phyloP scores from a whole-genome alignment of 2,329 filamentous ascomycete genomes.

The Chaetomiaceae sp. region DNA sequence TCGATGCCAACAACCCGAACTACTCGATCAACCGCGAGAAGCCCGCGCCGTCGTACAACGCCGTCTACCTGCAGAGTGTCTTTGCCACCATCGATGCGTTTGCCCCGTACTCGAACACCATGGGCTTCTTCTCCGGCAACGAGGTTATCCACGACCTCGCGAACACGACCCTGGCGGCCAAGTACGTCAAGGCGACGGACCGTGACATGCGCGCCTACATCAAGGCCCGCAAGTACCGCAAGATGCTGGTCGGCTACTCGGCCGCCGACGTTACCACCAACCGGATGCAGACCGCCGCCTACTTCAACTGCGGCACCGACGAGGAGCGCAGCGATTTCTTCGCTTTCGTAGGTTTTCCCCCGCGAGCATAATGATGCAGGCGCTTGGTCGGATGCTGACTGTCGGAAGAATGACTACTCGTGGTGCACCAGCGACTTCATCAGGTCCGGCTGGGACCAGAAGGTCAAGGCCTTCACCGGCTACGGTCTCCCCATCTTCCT shows the following conservation, averaged over 20 bases:
- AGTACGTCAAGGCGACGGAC: conserved; percentile 73
- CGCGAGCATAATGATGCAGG: too few species aligned
- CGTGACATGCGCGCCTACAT: conserved; percentile 73
- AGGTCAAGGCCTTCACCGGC: conserved; percentile 80
- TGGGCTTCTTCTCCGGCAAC: conserved; percentile 81
- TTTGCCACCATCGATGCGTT: conserved; percentile 89
- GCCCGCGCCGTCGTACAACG: conserved; percentile 76
- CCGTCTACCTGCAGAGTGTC: conserved; percentile 74
- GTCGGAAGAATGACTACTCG: conserved; percentile 68
- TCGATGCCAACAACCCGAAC: conserved; percentile 49
- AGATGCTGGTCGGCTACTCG: conserved; percentile 68
- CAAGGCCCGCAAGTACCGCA: conserved; percentile 55
- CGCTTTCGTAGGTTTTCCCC: conserved; percentile 57
- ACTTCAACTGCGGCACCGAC: conserved; percentile 90
- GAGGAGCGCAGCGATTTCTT: conserved; percentile 86
- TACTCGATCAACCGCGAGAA: conserved; percentile 37
- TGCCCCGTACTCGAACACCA: conserved; percentile 75
- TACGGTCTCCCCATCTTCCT: conserved; percentile 91
- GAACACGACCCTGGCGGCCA: conserved; percentile 60
- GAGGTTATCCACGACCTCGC: conserved; percentile 69
- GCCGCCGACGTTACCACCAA: conserved; percentile 79
- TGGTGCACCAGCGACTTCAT: conserved; percentile 73
- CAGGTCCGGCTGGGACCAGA: conserved; percentile 75
- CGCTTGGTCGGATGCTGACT: background rate
- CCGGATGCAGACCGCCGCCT: conserved; percentile 78